These are phyloP conservation scores for Candida pini DNA, from an alignment of 805 yeast species.

Conservation along the genomic window DNA sequence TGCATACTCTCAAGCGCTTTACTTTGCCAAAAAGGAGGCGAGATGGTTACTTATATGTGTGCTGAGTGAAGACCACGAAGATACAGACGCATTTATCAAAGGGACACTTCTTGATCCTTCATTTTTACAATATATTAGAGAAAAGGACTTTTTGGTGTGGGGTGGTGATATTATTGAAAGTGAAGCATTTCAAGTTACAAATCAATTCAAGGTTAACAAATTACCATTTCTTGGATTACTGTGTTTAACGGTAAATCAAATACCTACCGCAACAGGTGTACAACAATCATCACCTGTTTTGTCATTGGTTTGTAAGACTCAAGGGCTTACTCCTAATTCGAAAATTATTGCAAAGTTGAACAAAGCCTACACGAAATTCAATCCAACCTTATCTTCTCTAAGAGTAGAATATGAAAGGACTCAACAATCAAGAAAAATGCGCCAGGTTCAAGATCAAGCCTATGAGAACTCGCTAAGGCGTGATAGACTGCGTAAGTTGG, in stretches of 20 bases:
- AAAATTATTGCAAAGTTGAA: conserved; percentile 34
- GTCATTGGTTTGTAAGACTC: conserved; percentile 55
- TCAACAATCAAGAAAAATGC: conserved; percentile 49
- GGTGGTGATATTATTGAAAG: conserved; percentile 79
- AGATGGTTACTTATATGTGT: conserved; percentile 70
- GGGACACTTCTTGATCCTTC: conserved; percentile 47
- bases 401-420: conserved; percentile 59
- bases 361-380: conserved; percentile 41
- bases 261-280: conserved; percentile 53
- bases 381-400: conserved; percentile 53
- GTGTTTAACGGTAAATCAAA: conserved; percentile 54
- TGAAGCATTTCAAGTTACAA: conserved; percentile 80
- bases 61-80: conserved; percentile 68
- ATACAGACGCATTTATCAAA: conserved; percentile 45
- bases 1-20: conserved; percentile 76
- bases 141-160: conserved; percentile 66
- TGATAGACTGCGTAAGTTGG: conserved; percentile 54
- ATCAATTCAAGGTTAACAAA: conserved; percentile 61
- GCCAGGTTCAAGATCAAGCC: conserved; percentile 72
- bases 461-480: conserved; percentile 63
- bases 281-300: conserved; percentile 49
- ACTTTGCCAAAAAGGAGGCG: conserved; percentile 60
- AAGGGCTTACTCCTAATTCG: conserved; percentile 40
- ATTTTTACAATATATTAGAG: conserved; percentile 42
- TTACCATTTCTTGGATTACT: conserved; percentile 82